phyloP scores from a whole-genome alignment of 345 rosid genomes.

The Arabidopsis suecica region DNA sequence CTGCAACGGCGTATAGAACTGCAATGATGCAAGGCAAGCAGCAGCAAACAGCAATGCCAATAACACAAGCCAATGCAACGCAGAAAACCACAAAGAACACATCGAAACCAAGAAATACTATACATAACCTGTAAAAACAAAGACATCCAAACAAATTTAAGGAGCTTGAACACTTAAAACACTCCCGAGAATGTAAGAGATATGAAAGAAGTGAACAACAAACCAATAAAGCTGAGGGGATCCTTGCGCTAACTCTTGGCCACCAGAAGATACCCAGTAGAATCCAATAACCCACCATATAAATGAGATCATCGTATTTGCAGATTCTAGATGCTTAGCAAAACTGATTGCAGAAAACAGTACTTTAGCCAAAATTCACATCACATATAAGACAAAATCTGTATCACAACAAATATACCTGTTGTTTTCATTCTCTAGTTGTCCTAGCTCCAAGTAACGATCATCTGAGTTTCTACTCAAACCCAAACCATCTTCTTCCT shows the following conservation, averaged over 20 bases:
- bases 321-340: constrained; percentile 91
- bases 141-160: neutral
- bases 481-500: constrained; percentile 53
- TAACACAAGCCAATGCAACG: constrained; percentile 92
- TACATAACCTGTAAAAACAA: constrained; percentile 71
- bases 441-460: constrained; percentile 62
- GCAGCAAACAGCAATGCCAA: constrained; percentile 98
- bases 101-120: constrained; percentile 90
- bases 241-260: constrained; percentile 67
- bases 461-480: constrained; percentile 51
- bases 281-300: constrained; percentile 99
- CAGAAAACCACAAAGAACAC: constrained; percentile 97
- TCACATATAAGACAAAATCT: neutral
- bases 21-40: constrained; percentile 98
- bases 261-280: constrained; percentile 96
- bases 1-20: constrained; percentile 90
- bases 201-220: neutral
- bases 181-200: neutral
- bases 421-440: constrained; percentile 57
- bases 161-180: neutral
- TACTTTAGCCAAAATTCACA: constrained; percentile 25
- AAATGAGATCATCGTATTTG: constrained; percentile 94
- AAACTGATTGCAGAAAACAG: constrained; percentile 45
- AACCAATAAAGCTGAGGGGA: constrained; percentile 94
- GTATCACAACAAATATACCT: constrained; percentile 52